Base-by-base conservation (phyloP, 2,329 filamentous ascomycete species). In the Chrysosporium queenslandicum region DNA sequence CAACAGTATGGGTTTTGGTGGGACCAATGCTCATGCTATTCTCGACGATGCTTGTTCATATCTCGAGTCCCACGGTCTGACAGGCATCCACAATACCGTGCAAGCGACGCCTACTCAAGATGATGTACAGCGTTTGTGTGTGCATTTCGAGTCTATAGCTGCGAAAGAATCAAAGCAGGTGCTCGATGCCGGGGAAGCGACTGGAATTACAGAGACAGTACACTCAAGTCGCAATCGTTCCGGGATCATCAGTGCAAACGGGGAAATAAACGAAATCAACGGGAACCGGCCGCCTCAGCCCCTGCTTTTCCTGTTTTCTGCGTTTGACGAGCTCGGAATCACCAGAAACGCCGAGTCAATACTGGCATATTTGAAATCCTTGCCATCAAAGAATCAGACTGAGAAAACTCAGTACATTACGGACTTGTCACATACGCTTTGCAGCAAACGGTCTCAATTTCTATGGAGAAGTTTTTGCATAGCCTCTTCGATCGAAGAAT, bases 1-100 rank as follows among this genome's bases (percentile, higher is more conserved):
- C 27, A 69, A 66, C 50, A 61, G 55, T 0, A 67, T 68, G 45
- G 66, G 67, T 1, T 64, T 66, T 43, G 61, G 60, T 30, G 61
- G 62, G 23, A 58, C 56, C 52, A 67, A 63, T 52, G 61, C 49
- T 43, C 61, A 56, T 58, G 59, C 39, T 43, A 58, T 58, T 60
- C 52, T 61, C 39, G 66, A 61, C 23, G 53, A 55, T 36, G 55
- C 48, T n/a, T 46, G 30, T 34, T 47, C 23, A 5, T 55, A 48
- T 47, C 18, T 57, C 2, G 39, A 50, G 23, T 46, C 32, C 4
- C 41, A n/a, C n/a, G 50, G 39, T 12, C 25, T 55, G 5, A n/a
- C 30, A 1, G 53, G 55, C 4, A 30, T 43, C 21, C 55, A 57
- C 27, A 54, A 32, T 11, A 57, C 55, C 27, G 23, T 42, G 6